Evolutionary conservation across 2,329 filamentous ascomycete species (phyloP), one percentile per base, ranked within the genome.

Genomic region (Fusarium foetens): DNA sequence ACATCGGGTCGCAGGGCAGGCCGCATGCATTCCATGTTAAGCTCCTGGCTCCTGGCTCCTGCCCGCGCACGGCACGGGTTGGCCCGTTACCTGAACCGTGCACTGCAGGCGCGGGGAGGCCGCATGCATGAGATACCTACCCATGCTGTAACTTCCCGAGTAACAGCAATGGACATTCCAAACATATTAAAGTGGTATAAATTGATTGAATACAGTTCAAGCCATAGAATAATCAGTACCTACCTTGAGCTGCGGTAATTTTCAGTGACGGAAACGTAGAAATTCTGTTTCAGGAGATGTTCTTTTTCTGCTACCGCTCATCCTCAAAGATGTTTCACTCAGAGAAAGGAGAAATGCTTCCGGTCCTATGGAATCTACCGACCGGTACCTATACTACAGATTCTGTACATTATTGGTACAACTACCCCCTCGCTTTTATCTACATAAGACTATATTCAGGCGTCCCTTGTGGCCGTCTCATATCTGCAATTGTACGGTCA

Each of bases 401-500:
- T 74, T 74, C 58, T 74, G 71, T 74, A 72, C 71, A 66, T 33
- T 73, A 64, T 68, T 45, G 66, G 58, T 72, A 72, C 70, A 72
- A 60, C 23, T 29, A 23, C 63, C 49, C 45, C 45, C 39, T 48
- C 51, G 39, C 25, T 59, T 41, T 61, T 52, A 31, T 48, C 55
- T 39, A 35, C 51, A 13, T 17, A 58, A 64, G 13, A 21, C n/a
- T 19, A 41, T 63, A 31, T 48, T 49, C 75, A 80, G n/a, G 46
- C 58, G 27, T 88, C 84, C 78, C 86, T 90, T 54, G 81, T 87
- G 9, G 87, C 89, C 35, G 91, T 87, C 83, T 93, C 91, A 73
- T 93, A 89, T 78, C 87, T 89, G 70, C 33, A 63, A 61, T 35
- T 39, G 10, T 33, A 49, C 21, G 36, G 31, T 68, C 59, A 66